phyloP scores from a whole-genome alignment of 2,329 filamentous ascomycete species.

The Dothideomycetes sp. region DNA sequence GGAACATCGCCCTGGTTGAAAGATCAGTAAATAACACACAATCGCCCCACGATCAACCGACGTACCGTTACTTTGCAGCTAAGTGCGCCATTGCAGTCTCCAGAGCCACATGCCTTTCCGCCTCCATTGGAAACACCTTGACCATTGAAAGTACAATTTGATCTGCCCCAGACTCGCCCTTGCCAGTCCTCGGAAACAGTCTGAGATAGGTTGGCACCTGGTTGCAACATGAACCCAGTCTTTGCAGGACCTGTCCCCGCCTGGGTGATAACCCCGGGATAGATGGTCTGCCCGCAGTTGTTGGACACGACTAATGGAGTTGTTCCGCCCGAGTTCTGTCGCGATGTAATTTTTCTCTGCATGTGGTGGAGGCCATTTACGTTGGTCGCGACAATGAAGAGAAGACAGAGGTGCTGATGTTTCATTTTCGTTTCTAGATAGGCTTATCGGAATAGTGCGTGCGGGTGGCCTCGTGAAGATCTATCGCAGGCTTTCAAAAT shows the following conservation, averaged over 20 bases:
- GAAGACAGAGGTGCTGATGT: neutral
- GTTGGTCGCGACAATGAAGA: neutral
- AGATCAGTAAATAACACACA: no score
- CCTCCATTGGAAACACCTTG: slow-evolving; percentile 43
- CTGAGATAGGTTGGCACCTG: slow-evolving; percentile 48
- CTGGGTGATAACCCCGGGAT: slow-evolving; percentile 66
- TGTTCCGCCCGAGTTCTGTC: slow-evolving; percentile 14
- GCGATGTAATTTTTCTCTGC: slow-evolving; percentile 15
- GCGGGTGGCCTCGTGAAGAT: no score
- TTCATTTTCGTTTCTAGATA: no score
- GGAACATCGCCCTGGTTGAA: slow-evolving; percentile 55
- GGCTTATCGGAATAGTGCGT: no score
- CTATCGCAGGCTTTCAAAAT: no score
- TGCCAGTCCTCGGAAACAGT: slow-evolving; percentile 66
- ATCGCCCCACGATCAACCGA: no score
- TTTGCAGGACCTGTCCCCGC: slow-evolving; percentile 55
- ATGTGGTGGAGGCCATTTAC: slow-evolving; percentile 18
- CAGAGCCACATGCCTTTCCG: slow-evolving; percentile 56
- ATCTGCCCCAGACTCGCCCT: slow-evolving; percentile 71
- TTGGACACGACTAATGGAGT: slow-evolving; percentile 59
- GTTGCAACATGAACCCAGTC: slow-evolving; percentile 56
- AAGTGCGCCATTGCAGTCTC: slow-evolving; percentile 63
- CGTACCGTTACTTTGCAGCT: slow-evolving; percentile 60
- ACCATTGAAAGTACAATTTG: slow-evolving; percentile 67
- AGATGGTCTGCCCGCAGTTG: slow-evolving; percentile 58